Evolutionary conservation across 2,329 filamentous ascomycete genomes (phyloP), one percentile per base, ranked within the genome.

Genomic region (Colletotrichum chrysophilum): DNA sequence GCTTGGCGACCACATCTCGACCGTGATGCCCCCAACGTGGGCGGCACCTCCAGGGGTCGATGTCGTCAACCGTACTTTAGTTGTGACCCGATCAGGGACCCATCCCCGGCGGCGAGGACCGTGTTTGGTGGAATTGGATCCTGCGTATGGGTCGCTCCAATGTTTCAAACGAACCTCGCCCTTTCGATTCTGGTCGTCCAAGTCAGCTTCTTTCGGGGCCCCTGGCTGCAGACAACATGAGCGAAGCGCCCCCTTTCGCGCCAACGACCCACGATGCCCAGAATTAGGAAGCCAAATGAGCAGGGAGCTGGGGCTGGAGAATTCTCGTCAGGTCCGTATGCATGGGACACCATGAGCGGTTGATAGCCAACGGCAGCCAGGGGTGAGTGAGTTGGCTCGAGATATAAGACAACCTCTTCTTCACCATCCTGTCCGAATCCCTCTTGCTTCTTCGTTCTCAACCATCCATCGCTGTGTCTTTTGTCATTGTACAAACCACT

Each of bases 391-490:
- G 56, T 34, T 34, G 4, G 24, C 66, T 43, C 8, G 26, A 70
- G 70, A 65, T 76, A 76, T 76, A 76, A 76, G 70, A 74, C 34
- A 38, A 32, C 34, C 36, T 9, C 24, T 43, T 60, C 65, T 75
- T 66, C 72, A 58, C 65, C 48, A 14, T 16, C 9, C 14, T 48
- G 18, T 8, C 7, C 10, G 6, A 2, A 4, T n/a, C 2, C 16
- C 10, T 60, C 10, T 52, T 48, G 21, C 1, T 48, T 61, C 43
- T 26, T 75, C 74, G 16, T 73, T 65, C 58, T 74, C 70, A 65
- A 74, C 34, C 70, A 73, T 72, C 30, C 72, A 75, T 74, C 64
- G 30, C 62, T 62, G 71, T 73, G 74, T 76, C 70, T 76, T 52
- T 43, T 66, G 70, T 74, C 74, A 34, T 74, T 52, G 65, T 73